Conservation (phyloP, 176 grass and related monocot genomes). For the Tillandsia leiboldiana region DNA sequence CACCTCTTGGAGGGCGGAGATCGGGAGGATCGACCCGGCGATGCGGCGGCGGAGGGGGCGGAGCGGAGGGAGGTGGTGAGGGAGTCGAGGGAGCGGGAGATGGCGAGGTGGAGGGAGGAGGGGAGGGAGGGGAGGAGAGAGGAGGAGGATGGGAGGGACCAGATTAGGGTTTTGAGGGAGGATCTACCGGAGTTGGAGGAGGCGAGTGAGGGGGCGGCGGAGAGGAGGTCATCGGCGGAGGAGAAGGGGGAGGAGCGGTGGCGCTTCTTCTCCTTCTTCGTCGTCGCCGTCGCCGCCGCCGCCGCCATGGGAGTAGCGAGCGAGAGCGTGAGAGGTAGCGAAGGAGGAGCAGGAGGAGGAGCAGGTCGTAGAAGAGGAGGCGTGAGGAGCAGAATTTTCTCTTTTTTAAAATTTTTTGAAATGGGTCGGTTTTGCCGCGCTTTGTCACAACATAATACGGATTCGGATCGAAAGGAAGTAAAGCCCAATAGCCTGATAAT, state of each 20-base stretch:
- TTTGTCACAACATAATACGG: too few species aligned
- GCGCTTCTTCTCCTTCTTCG: neutral
- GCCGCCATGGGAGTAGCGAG: too few species aligned
- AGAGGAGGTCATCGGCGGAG: conserved; percentile 29
- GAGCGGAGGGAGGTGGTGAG: conserved; percentile 22
- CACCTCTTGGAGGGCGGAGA: conserved; percentile 37
- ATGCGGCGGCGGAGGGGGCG: conserved; percentile 23
- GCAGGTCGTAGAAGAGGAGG: neutral
- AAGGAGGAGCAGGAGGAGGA: neutral
- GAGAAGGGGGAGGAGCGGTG: conserved; percentile 2
- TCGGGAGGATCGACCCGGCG: conserved; percentile 27
- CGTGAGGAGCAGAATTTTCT: neutral
- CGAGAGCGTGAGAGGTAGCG: neutral
- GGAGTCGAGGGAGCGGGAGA: conserved; percentile 14
- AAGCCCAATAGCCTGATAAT: too few species aligned
- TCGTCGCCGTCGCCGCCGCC: too few species aligned
- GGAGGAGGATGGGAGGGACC: conserved; percentile 30
- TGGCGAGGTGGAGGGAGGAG: conserved; percentile 26
- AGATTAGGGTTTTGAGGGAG: conserved; percentile 26
- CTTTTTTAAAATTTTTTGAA: too few species aligned
- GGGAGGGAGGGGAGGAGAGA: conserved; percentile 35
- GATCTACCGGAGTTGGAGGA: conserved; percentile 9
- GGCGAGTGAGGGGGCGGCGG: conserved; percentile 17
- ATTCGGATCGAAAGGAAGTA: too few species aligned
- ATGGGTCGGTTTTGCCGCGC: too few species aligned